phyloP scores from a whole-genome alignment of 106 monocot genomes.

The Chionographis japonica region DNA sequence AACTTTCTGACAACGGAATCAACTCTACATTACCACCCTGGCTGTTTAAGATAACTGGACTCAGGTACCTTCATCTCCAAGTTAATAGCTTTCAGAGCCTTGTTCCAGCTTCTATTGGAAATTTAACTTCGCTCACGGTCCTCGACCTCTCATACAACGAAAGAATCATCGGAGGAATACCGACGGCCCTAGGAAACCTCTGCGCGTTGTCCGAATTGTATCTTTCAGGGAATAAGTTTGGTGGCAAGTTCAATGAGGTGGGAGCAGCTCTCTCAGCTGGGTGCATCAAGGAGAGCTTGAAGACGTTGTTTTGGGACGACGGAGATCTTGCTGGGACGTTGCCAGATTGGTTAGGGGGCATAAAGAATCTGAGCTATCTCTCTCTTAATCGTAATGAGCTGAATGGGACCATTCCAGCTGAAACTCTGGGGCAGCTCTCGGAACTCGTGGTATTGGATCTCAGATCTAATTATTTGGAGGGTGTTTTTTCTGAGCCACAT shows the following conservation, averaged over 20 bases:
- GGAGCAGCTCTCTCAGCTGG: not conserved
- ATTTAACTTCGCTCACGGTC: constrained; percentile 7
- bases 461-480: not conserved
- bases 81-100: too few species aligned
- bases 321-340: constrained; percentile 6
- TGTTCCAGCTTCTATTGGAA: not conserved
- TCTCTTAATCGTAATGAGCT: constrained; percentile 13
- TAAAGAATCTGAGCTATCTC: constrained; percentile 16
- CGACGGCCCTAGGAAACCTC: not conserved
- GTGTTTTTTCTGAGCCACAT: constrained; percentile 10
- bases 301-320: constrained; percentile 2
- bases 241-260: too few species aligned
- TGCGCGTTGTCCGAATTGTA: constrained; percentile 4
- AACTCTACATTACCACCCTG: too few species aligned
- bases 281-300: not conserved
- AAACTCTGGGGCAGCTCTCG: constrained; percentile 9
- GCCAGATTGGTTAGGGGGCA: constrained; percentile 11
- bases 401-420: constrained; percentile 12
- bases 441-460: constrained; percentile 13
- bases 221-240: not conserved
- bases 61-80: too few species aligned
- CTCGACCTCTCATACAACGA: not conserved
- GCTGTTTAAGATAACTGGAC: too few species aligned
- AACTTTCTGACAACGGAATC: not conserved
- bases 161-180: not conserved